Evolutionary conservation across 2,329 filamentous ascomycete genomes (phyloP), one percentile per base, ranked within the genome.

Genomic region (Onygena corvina): DNA sequence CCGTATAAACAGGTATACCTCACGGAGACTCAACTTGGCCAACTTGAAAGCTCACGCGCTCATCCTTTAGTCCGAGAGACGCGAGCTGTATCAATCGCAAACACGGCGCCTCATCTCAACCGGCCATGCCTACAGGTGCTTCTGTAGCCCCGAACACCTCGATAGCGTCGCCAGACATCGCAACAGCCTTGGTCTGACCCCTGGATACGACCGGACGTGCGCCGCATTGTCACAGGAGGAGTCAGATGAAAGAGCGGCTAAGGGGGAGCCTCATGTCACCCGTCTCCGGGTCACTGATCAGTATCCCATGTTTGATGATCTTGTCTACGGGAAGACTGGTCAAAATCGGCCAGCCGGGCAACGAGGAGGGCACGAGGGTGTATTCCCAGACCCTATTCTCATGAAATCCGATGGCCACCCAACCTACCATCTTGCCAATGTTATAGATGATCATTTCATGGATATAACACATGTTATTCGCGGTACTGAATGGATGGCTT

Each of bases 381-480:
- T 66, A 30, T 73, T 75, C 20, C 86, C 92, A 56, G 89, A 96
- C 60, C 90, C 88, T 16, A 85, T 98, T 53, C 72, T 98, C 34
- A 71, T 95, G 52, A 98, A 98, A 66, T 83, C 81, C 0, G 92
- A 98, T 62, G 89, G 88, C 0, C 84, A 84, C 55, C 92, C 92
- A 0, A 98, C 93, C 0, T 98, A 98, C 61, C 92, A 98, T 65
- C 82, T 98, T 53, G 92, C 92, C 3, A 98, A 96, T 61, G 90
- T 98, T 6, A 83, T 98, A 3, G 92, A 98, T 61, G 92, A 98
- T 61, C 86, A 95, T 64, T 73, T 84, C 52, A 98, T 98, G 92
- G 71, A 86, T 52, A 93, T 98, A 57, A 95, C 89, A 0, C 90
- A 96, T 65, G 92, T 98, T 11, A 85, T 98, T 51, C 81, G 92